phyloP scores from a whole-genome alignment of 345 rosid genomes.

The Theobroma cacao region DNA sequence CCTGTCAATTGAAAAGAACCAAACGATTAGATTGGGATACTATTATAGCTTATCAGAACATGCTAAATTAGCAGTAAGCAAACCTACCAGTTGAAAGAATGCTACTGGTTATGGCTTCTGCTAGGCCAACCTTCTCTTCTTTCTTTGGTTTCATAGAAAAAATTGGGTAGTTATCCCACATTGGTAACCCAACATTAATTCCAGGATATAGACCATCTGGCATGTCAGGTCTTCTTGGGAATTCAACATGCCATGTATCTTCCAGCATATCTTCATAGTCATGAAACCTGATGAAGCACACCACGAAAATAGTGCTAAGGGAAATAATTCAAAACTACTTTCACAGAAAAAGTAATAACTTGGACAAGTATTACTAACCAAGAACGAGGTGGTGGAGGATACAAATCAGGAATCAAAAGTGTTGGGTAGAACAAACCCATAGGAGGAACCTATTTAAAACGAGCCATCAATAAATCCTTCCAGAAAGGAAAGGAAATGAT shows the following conservation, averaged over 20 bases:
- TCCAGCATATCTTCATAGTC: slow-evolving; percentile 93
- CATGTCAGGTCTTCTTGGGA: slow-evolving; percentile 29
- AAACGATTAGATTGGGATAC: slow-evolving; percentile 12
- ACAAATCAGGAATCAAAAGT: slow-evolving; percentile 83
- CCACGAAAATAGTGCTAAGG: background rate
- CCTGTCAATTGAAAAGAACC: slow-evolving; percentile 45
- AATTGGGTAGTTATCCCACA: slow-evolving; percentile 80
- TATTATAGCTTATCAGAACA: slow-evolving; percentile 5
- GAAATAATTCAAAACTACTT: slow-evolving; percentile 13
- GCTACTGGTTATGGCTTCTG: slow-evolving; percentile 86
- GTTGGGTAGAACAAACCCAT: slow-evolving; percentile 92
- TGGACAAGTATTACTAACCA: slow-evolving; percentile 47
- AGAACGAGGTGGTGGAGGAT: slow-evolving; percentile 80
- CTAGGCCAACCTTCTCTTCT: slow-evolving; percentile 95
- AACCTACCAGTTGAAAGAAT: slow-evolving; percentile 81
- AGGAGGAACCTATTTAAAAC: slow-evolving; percentile 70
- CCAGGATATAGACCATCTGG: slow-evolving; percentile 53
- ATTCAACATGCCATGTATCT: slow-evolving; percentile 84
- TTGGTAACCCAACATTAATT: slow-evolving; percentile 50
- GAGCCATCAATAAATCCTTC: slow-evolving; percentile 13
- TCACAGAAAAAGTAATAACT: background rate
- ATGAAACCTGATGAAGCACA: slow-evolving; percentile 53
- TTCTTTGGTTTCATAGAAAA: slow-evolving; percentile 68
- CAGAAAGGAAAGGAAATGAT: background rate
- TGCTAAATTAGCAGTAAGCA: slow-evolving; percentile 5